phyloP scores from a whole-genome alignment of 23 red algal species.

The Chondrus crispus region DNA sequence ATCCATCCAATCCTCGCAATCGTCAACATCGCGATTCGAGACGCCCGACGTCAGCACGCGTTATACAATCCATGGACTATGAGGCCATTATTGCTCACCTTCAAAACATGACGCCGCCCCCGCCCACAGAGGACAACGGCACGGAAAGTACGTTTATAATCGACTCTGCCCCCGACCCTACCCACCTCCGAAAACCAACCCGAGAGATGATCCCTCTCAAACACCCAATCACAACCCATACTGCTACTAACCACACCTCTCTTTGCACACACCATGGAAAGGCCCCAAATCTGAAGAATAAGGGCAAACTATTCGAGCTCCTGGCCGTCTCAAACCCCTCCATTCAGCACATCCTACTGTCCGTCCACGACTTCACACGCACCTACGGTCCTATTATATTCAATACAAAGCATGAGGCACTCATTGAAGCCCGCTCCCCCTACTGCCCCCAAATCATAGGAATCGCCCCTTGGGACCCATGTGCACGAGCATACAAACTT shows the following conservation, averaged over 20 bases:
- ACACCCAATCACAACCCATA: neutral
- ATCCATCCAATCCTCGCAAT: neutral
- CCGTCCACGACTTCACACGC: neutral
- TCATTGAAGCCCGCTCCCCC: too few relatives aligned
- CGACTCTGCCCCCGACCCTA: neutral
- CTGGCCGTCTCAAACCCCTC: neutral
- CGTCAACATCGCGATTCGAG: too few relatives aligned
- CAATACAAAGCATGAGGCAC: neutral
- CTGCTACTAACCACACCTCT: neutral
- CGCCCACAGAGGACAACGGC: too few relatives aligned
- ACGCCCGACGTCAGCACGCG: too few relatives aligned
- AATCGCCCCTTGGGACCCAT: too few relatives aligned
- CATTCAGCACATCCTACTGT: constrained; percentile 13
- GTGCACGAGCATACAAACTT: too few relatives aligned
- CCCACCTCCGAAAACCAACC: neutral
- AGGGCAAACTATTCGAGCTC: neutral
- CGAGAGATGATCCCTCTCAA: neutral
- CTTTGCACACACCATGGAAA: neutral
- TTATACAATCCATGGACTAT: too few relatives aligned
- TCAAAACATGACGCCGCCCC: too few relatives aligned
- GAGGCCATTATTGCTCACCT: too few relatives aligned
- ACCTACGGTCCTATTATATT: neutral
- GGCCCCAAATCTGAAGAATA: neutral
- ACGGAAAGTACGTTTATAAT: neutral
- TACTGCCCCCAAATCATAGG: too few relatives aligned